Evolutionary conservation across 139 green algal species (phyloP), one percentile per base, ranked within the genome.

Genomic region (Edaphochlamys debaryana): DNA sequence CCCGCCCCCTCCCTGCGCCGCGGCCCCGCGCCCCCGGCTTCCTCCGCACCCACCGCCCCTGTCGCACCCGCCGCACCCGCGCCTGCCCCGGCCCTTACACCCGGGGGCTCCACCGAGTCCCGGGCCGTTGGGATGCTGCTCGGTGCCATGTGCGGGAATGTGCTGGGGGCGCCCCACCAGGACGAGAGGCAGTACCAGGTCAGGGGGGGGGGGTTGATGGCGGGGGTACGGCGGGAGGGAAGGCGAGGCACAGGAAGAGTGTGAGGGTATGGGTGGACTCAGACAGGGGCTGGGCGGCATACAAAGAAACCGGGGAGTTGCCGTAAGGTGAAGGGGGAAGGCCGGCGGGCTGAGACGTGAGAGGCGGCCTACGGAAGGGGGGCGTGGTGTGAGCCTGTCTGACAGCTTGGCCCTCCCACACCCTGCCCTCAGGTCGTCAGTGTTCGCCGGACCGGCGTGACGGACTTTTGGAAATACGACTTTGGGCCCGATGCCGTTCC

Each of bases 101-200:
- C 27, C 22, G 17, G 19, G 27, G 37, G 69, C 4, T 60, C 75
- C 29, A 41, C 63, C 8, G 75, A 81, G 38, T 62, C 41, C 41
- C 71, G 71, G 58, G 75, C 86, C 25, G 50, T 81, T 0, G 83
- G 84, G 17, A 45, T 42, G 25, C 58, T 91, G 63, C 19, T 89
- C 3, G 87, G 84, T 0, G 67, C 84, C 13, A 88, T 89, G 87
- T 86, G 69, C 37, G 87, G 87, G 64, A 91, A 91, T 52, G 80
- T 88, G 22, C 42, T 91, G 37, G 87, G 72, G 7, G 87, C 87
- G 27, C 87, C 86, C 36, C 40, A 75, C 63, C 63, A 75, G 56
- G 54, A 77, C 41, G 84, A 91, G n/a, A 79, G 86, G 48, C 74
- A 84, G 20, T 91, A 69, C 41, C 58, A 81, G 23, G 58, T 80